Evolutionary conservation across 2,329 filamentous ascomycete species (phyloP), one percentile per base, ranked within the genome.

Genomic region (Xylaria sp.): DNA sequence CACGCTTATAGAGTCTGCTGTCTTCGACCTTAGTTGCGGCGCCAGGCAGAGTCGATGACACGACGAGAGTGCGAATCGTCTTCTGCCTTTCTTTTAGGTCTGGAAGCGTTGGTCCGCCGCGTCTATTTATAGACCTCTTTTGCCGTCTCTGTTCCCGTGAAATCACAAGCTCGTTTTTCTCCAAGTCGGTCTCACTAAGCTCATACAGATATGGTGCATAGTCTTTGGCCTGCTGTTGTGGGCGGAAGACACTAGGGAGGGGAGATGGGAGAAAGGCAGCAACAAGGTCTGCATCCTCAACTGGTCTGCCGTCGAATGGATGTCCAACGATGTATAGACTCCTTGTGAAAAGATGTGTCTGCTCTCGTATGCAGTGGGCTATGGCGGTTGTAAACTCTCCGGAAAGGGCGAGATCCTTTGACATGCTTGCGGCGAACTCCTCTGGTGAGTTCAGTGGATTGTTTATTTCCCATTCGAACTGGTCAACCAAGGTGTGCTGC

Each of bases 381-480:
- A 99, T 98, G 7, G 96, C 95, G 0, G 96, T 99, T 2, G 93
- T 94, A 76, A 99, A 99, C 79, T 99, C 96, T 71, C 96, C 96
- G 0, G 93, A 93, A 19, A 99, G 86, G 4, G 94, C 94, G 30
- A 99, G 86, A 76, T 99, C 96, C 67, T 90, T 89, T 0, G 94
- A 90, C 93, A 98, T 97, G 78, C 90, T 90, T 69, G 88, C 85
- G 30, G 96, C 96, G 79, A 99, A 99, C 66, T 97, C 93, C 81
- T 99, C 96, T 2, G 96, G 94, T 0, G 92, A 97, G 79, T 99
- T 99, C 63, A 91, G 83, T 0, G 94, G 92, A 78, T 97, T 97
- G 81, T 98, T 98, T 78, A 98, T 94, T 75, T 99, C 96, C 96
- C 96, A 99, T 81, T 99, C 96, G 70, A 99, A 98, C 78, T 98